These are phyloP conservation scores for Fusarium tricinctum DNA, from an alignment of 2,329 filamentous ascomycete genomes.

Conservation along the genomic window DNA sequence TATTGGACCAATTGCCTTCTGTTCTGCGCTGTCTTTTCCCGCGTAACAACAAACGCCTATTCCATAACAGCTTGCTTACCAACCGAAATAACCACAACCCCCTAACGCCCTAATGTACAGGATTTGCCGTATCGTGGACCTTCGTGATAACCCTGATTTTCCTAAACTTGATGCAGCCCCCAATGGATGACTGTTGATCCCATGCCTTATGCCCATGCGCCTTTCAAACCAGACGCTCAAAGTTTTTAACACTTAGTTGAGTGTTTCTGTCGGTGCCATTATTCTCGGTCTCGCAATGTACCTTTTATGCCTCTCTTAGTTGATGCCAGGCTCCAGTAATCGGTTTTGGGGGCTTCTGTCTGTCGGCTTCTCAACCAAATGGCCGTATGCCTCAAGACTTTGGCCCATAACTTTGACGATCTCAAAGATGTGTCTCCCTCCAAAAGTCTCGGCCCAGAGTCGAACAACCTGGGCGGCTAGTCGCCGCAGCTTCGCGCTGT, in stretches of 20 bases:
- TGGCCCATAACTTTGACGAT: slow-evolving; percentile 70
- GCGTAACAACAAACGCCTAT: slow-evolving; percentile 1
- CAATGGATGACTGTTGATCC: background rate
- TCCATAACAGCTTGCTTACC: slow-evolving; percentile 1
- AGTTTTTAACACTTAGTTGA: slow-evolving; percentile 11
- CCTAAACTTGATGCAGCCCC: slow-evolving; percentile 1
- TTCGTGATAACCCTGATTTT: slow-evolving; percentile 16
- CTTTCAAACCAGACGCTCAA: slow-evolving; percentile 25
- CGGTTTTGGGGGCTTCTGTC: slow-evolving; percentile 57
- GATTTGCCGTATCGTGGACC: slow-evolving; percentile 26
- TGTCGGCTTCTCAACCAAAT: slow-evolving; percentile 68
- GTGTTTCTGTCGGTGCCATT: slow-evolving; percentile 1
- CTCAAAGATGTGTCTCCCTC: slow-evolving; percentile 72
- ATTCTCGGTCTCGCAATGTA: background rate
- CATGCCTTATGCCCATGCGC: slow-evolving; percentile 4
- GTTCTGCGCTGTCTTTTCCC: background rate
- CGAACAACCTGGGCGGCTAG: slow-evolving; percentile 70
- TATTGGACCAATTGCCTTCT: background rate
- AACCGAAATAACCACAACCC: background rate
- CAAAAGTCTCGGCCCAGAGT: slow-evolving; percentile 74
- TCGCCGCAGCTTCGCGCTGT: slow-evolving; percentile 67
- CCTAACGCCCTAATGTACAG: slow-evolving; percentile 37
- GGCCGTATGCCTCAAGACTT: slow-evolving; percentile 69
- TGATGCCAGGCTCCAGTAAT: slow-evolving; percentile 45
- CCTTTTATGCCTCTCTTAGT: slow-evolving; percentile 8